Percentiles rank a stretch among this genome's conserved stretches.
Evolutionary conservation across 2,329 filamentous ascomycete genomes (phyloP).

Genomic region (Monosporascus sp.): DNA sequence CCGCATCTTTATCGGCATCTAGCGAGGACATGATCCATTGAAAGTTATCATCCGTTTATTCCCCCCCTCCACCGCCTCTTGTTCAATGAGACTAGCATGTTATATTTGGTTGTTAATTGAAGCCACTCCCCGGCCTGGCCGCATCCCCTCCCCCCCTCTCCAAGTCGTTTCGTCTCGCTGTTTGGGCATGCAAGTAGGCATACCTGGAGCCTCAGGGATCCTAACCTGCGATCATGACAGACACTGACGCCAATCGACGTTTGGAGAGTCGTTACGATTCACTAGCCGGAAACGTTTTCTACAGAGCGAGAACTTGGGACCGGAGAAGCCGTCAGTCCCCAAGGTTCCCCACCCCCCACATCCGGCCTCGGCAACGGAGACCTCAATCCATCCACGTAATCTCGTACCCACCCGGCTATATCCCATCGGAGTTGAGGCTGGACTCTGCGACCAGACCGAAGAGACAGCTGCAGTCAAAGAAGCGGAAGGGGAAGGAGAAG

Average conservation of each 20-base stretch:
- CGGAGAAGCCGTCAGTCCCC: conserved; percentile 16
- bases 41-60: not conserved
- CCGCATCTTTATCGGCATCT: not conserved
- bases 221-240: conserved; percentile 27
- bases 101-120: not conserved
- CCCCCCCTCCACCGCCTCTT: not conserved
- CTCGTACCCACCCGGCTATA: conserved; percentile 37
- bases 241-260: conserved; percentile 13
- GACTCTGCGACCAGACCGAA: conserved; percentile 40
- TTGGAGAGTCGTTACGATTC: conserved; percentile 6
- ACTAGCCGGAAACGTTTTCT: conserved; percentile 22
- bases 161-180: not conserved
- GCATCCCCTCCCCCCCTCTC: not conserved
- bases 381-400: conserved; percentile 51
- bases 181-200: not conserved
- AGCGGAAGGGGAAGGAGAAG: conserved; percentile 21
- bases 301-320: conserved; percentile 21
- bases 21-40: not conserved
- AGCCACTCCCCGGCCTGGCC: not conserved
- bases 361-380: conserved; percentile 44
- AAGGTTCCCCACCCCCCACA: conserved; percentile 35
- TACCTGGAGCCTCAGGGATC: not conserved
- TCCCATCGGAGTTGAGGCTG: conserved; percentile 41
- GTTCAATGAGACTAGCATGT: not conserved
- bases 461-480: conserved; percentile 30